A percentile compares a stretch with the other conserved stretches of the same genome.
Conservation (phyloP, 805 yeast species). For the Zygosaccharomyces rouxii region DNA sequence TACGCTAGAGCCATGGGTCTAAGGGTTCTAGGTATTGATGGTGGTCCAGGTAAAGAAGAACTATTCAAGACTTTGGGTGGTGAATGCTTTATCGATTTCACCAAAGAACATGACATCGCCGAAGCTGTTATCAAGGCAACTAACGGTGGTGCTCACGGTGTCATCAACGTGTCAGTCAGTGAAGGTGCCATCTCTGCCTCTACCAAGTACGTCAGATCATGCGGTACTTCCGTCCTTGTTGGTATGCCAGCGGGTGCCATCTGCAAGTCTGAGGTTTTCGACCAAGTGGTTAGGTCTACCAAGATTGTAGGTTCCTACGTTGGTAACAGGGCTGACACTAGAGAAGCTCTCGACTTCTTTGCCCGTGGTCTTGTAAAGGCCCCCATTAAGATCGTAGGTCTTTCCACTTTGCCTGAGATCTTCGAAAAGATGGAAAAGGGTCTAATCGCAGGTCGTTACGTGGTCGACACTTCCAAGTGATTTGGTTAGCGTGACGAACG, state of each 20-base stretch:
- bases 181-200: constrained; percentile 62
- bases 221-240: constrained; percentile 68
- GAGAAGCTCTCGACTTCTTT: constrained; percentile 72
- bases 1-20: constrained; percentile 75
- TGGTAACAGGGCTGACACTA: constrained; percentile 84
- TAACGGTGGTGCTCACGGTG: constrained; percentile 74
- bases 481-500: too few species aligned
- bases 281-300: constrained; percentile 68
- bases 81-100: constrained; percentile 59
- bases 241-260: constrained; percentile 80
- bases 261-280: constrained; percentile 64
- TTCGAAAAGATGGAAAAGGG: constrained; percentile 76
- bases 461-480: constrained; percentile 64
- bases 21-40: constrained; percentile 68
- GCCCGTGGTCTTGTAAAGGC: constrained; percentile 61
- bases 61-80: constrained; percentile 60
- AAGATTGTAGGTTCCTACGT: constrained; percentile 78
- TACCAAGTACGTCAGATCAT: constrained; percentile 54
- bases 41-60: constrained; percentile 58
- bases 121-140: constrained; percentile 53
- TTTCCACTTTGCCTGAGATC: constrained; percentile 62
- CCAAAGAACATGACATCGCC: constrained; percentile 49
- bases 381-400: constrained; percentile 68
- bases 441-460: constrained; percentile 79
- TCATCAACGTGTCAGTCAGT: constrained; percentile 69